Evolutionary conservation across 108 stramenopile genomes (phyloP).

Genomic region (Cyclotella baltica): DNA sequence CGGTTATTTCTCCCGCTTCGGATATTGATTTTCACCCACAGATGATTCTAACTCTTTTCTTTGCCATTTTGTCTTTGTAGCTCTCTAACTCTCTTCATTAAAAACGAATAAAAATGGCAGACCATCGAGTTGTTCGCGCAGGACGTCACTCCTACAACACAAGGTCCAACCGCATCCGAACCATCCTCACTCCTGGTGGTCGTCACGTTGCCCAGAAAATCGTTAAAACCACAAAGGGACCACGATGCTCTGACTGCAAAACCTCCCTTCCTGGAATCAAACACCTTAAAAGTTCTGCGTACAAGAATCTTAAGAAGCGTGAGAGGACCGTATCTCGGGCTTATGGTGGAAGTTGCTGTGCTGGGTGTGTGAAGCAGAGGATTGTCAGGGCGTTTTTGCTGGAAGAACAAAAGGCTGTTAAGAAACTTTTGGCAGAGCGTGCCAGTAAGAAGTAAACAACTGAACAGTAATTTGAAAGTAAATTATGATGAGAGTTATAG

Average conservation of each 20-base stretch:
- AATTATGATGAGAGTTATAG: constrained; percentile 14
- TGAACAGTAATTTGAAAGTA: constrained; percentile 9
- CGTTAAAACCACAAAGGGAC: constrained; percentile 92
- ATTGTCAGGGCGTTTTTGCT: constrained; percentile 99
- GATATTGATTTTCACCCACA: constrained; percentile 27
- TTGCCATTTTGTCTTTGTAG: not conserved
- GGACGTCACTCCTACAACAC: constrained; percentile 98
- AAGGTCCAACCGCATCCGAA: constrained; percentile 76
- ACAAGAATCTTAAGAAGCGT: constrained; percentile 90
- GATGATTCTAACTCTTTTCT: not conserved
- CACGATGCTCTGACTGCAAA: constrained; percentile 95
- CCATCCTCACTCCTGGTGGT: constrained; percentile 94
- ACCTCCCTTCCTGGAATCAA: constrained; percentile 90
- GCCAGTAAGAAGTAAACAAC: constrained; percentile 49
- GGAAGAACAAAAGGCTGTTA: constrained; percentile 99
- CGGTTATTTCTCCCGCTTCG: not conserved
- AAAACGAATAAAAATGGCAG: constrained; percentile 67
- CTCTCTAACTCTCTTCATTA: constrained; percentile 8
- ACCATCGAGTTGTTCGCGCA: constrained; percentile 92
- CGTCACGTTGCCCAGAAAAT: constrained; percentile 86
- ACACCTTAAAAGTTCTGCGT: constrained; percentile 66
- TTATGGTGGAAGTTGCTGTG: constrained; percentile 96
- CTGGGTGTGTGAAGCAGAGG: constrained; percentile 88
- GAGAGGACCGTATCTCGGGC: constrained; percentile 97
- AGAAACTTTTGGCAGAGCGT: constrained; percentile 96